Percentiles rank a stretch among this genome's conserved stretches.
Conservation (phyloP, 2,329 filamentous ascomycete species). For the Colletotrichum cuscutae region DNA sequence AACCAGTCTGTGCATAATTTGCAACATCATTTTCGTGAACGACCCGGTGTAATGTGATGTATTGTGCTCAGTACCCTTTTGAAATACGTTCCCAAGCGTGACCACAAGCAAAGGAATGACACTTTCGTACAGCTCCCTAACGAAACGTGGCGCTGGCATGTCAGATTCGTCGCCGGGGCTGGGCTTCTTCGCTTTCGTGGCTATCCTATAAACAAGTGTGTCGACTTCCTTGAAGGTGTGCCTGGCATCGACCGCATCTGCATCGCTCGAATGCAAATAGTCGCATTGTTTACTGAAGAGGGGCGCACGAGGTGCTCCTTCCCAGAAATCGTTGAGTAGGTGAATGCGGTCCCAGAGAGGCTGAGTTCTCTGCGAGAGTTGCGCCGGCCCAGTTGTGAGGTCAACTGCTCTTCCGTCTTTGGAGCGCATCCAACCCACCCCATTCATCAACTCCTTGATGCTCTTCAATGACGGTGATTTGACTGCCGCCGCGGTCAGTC, state of each 20-base stretch:
- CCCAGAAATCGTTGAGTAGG: conserved; percentile 4
- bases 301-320: conserved; percentile 9
- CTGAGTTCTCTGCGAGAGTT: neutral
- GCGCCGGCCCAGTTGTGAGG: neutral
- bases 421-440: neutral
- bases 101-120: conserved; percentile 18
- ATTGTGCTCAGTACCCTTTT: neutral
- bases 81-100: conserved; percentile 13
- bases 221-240: neutral
- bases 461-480: conserved; percentile 3
- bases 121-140: neutral
- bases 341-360: conserved; percentile 13
- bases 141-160: conserved; percentile 7
- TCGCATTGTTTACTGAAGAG: conserved; percentile 7
- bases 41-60: neutral
- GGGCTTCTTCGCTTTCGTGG: neutral
- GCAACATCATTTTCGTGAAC: conserved; percentile 20
- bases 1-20: conserved; percentile 26
- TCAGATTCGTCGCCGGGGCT: neutral
- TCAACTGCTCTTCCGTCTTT: neutral
- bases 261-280: conserved; percentile 13
- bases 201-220: neutral
- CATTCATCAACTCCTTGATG: conserved; percentile 19
- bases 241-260: neutral
- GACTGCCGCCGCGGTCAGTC: neutral